Evolutionary conservation across 768 basidiomycete species (phyloP).

Genomic region (Agrocybe praecox): DNA sequence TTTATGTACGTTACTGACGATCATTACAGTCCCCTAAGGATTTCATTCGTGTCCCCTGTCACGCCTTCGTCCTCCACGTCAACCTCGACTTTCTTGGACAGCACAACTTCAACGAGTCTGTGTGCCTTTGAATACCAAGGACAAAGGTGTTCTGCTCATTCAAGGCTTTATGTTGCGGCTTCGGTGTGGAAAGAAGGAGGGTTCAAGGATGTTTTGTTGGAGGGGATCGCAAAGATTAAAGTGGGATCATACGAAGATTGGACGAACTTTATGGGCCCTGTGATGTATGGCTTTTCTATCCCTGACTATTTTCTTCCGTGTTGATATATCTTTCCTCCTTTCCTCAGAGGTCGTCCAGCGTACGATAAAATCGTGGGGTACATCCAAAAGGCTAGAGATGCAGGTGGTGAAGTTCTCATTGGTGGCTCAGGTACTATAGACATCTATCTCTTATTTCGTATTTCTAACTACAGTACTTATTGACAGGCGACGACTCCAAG

Average conservation of each 20-base stretch:
- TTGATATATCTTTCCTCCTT: conserved; percentile 1
- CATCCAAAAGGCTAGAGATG: conserved; percentile 83
- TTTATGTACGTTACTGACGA: no score
- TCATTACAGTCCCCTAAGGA: no score
- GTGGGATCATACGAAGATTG: conserved; percentile 80
- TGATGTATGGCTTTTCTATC: no score
- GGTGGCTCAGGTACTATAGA: conserved; percentile 71
- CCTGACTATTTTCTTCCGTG: conserved; percentile 5
- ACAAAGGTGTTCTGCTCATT: conserved; percentile 98
- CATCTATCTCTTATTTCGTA: neutral
- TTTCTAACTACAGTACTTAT: no score
- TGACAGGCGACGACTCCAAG: conserved; percentile 85
- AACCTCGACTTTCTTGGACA: no score
- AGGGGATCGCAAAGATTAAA: conserved; percentile 81
- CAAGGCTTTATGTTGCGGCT: conserved; percentile 84
- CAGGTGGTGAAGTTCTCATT: conserved; percentile 86
- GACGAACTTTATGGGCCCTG: conserved; percentile 91
- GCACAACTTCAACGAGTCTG: no score
- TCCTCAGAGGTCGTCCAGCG: conserved; percentile 74
- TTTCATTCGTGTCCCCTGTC: no score
- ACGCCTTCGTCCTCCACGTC: no score
- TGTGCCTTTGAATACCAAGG: conserved; percentile 98
- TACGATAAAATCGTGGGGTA: conserved; percentile 89
- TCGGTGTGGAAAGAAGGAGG: conserved; percentile 80
- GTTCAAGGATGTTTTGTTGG: conserved; percentile 80